These are phyloP conservation scores for Nakazawaea anatomiae DNA, from an alignment of 805 yeast genomes.

Conservation along the genomic window DNA sequence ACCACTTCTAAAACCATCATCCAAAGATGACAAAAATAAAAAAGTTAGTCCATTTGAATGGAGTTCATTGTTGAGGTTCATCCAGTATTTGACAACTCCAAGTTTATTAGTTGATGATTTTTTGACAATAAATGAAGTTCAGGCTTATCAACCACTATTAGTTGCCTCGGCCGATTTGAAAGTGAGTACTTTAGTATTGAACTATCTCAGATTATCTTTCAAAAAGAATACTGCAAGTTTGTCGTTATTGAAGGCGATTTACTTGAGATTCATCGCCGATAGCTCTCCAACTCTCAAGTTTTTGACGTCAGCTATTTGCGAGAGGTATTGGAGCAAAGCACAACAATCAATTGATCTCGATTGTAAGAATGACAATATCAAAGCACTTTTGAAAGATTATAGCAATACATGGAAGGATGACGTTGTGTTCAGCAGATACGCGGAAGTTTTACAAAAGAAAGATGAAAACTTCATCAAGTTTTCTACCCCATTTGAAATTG, in stretches of 20 bases:
- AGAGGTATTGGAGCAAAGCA: conserved; percentile 3
- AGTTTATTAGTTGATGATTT: neutral
- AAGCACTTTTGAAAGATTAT: neutral
- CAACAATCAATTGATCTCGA: neutral
- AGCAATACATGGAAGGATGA: conserved; percentile 1
- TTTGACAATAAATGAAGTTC: neutral
- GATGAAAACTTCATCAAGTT: neutral
- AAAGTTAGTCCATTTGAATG: neutral
- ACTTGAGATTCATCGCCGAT: conserved; percentile 4
- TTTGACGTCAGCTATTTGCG: neutral
- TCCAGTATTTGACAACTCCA: conserved; percentile 2
- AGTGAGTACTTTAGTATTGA: neutral
- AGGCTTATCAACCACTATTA: conserved; percentile 6
- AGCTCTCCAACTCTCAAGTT: neutral
- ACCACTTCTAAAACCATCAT: conserved; percentile 4
- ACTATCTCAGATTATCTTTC: neutral
- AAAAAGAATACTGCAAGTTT: neutral
- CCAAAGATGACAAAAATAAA: neutral
- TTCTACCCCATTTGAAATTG: conserved; percentile 8
- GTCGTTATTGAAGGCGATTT: conserved; percentile 1
- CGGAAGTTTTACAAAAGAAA: neutral
- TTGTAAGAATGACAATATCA: neutral
- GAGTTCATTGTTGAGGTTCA: neutral
- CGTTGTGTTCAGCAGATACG: neutral
- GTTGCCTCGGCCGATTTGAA: neutral